phyloP scores from a whole-genome alignment of 2,329 filamentous ascomycete species.

The Neonectria ditissima region DNA sequence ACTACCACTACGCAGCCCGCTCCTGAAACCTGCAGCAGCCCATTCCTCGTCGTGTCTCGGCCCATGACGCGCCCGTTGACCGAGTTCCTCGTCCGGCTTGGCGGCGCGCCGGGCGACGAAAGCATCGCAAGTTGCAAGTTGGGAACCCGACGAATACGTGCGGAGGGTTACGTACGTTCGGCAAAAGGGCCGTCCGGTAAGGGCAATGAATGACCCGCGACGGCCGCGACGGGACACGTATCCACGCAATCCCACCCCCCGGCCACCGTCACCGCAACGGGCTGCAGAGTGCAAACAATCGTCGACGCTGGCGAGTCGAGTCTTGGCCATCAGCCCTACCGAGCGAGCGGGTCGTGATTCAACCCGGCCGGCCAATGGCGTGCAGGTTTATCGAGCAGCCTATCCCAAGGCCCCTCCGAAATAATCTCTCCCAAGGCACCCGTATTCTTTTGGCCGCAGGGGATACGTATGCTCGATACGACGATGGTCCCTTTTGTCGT shows the following conservation, averaged over 20 bases:
- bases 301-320: background rate
- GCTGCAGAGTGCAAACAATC: slow-evolving; percentile 3
- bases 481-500: slow-evolving; percentile 6
- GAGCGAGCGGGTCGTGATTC: slow-evolving; percentile 21
- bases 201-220: background rate
- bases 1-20: slow-evolving; percentile 25
- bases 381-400: slow-evolving; percentile 46
- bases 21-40: slow-evolving; percentile 31
- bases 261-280: slow-evolving; percentile 3
- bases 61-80: slow-evolving; percentile 1
- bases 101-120: background rate
- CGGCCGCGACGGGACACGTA: slow-evolving; percentile 25
- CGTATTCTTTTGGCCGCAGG: slow-evolving; percentile 38
- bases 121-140: slow-evolving; percentile 2
- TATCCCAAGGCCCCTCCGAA: slow-evolving; percentile 34
- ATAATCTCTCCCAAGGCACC: slow-evolving; percentile 45
- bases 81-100: slow-evolving; percentile 5
- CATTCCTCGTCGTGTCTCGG: background rate
- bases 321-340: slow-evolving; percentile 33
- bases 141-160: slow-evolving; percentile 10
- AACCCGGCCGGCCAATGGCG: slow-evolving; percentile 38
- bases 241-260: slow-evolving; percentile 38
- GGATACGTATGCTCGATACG: slow-evolving; percentile 41
- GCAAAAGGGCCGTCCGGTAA: background rate
- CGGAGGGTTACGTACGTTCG: slow-evolving; percentile 10